phyloP scores from a whole-genome alignment of 495 filamentous ascomycete genomes.

The Penicillium taxi region DNA sequence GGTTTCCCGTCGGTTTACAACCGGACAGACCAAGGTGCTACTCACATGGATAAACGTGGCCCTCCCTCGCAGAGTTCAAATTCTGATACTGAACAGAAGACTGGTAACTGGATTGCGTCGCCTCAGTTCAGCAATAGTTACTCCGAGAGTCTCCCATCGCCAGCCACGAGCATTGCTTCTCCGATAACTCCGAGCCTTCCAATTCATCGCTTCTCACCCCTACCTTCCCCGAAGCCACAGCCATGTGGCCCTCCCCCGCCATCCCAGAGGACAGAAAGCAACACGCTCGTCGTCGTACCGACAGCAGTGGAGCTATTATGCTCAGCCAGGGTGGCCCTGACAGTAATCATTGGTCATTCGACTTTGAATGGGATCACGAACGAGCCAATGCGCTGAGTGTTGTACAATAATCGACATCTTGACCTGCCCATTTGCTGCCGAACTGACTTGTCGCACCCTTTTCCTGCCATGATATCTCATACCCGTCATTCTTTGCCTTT shows the following conservation, averaged over 20 bases:
- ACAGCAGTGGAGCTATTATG: slow-evolving; percentile 40
- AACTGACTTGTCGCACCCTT: not conserved
- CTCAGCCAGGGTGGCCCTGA: slow-evolving; percentile 21
- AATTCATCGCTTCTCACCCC: slow-evolving; percentile 38
- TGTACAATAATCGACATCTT: slow-evolving; percentile 34
- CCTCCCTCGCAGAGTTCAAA: slow-evolving; percentile 22
- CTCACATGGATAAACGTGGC: slow-evolving; percentile 22
- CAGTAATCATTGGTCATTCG: slow-evolving; percentile 37
- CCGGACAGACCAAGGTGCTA: slow-evolving; percentile 24
- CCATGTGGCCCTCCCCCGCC: slow-evolving; percentile 33
- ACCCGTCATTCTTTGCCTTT: slow-evolving; percentile 1
- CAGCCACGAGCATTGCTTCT: slow-evolving; percentile 33
- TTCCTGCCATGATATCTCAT: not conserved
- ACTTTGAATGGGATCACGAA: slow-evolving; percentile 34
- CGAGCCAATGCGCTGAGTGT: slow-evolving; percentile 24
- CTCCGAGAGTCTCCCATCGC: slow-evolving; percentile 34
- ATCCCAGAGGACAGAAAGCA: slow-evolving; percentile 31
- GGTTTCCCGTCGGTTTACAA: slow-evolving; percentile 19
- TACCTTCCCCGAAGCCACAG: slow-evolving; percentile 33
- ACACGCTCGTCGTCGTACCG: slow-evolving; percentile 37
- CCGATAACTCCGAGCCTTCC: slow-evolving; percentile 40
- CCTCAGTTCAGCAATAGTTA: slow-evolving; percentile 29
- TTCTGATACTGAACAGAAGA: slow-evolving; percentile 35
- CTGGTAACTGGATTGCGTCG: slow-evolving; percentile 25
- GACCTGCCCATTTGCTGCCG: not conserved